A percentile compares a stretch with the other conserved stretches of the same genome.
These are phyloP conservation scores for Pontederia crassipes DNA, from an alignment of 176 grass and related monocot genomes.

Conservation along the genomic window DNA sequence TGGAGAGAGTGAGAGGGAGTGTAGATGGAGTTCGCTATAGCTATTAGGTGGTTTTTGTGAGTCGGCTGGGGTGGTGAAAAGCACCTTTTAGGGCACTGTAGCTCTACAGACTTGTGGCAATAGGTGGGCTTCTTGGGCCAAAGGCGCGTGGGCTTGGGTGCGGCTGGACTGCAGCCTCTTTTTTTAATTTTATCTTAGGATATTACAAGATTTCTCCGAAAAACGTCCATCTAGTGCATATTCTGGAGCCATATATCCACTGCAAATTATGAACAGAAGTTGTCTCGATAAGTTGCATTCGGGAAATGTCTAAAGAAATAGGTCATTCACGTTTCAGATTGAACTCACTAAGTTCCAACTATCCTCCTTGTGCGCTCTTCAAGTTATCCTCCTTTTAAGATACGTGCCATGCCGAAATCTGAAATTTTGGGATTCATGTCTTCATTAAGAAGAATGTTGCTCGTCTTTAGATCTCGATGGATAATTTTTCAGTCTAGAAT, in stretches of 20 bases:
- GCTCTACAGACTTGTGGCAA: too few relatives aligned
- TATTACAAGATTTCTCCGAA: constrained; percentile 56
- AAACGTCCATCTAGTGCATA: constrained; percentile 28
- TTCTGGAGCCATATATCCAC: constrained; percentile 44
- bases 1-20: too few relatives aligned
- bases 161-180: too few relatives aligned
- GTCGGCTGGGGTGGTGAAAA: too few relatives aligned
- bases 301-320: background rate
- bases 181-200: too few relatives aligned
- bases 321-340: background rate
- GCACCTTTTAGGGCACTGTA: too few relatives aligned
- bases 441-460: constrained; percentile 47
- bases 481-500: constrained; percentile 50
- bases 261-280: background rate
- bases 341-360: constrained; percentile 40
- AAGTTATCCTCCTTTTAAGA: constrained; percentile 21
- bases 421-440: constrained; percentile 71
- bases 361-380: constrained; percentile 27
- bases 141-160: too few relatives aligned
- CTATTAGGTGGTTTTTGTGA: too few relatives aligned
- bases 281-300: background rate
- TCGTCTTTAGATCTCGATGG: constrained; percentile 50
- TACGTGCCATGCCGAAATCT: constrained; percentile 41
- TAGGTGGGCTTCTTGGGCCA: too few relatives aligned
- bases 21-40: too few relatives aligned